Conservation (phyloP, 805 yeast species). For the Sugiyamaella chiloensis region DNA sequence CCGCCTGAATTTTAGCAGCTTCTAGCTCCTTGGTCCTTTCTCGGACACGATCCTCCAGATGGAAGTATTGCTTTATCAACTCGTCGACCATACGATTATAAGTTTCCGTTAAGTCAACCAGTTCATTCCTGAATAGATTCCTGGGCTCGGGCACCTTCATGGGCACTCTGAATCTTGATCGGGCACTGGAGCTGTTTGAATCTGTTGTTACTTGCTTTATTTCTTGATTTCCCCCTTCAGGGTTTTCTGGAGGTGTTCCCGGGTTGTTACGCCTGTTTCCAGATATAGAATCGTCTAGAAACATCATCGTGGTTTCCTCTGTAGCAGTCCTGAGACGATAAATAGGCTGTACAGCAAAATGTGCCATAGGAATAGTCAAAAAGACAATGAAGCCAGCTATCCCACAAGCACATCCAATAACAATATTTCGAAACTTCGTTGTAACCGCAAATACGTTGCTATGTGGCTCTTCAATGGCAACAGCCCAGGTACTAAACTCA, state of each 20-base stretch:
- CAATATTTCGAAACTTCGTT: slow-evolving; percentile 57
- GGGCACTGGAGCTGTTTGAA: not conserved
- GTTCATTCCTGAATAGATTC: slow-evolving; percentile 55
- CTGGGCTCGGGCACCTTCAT: slow-evolving; percentile 16
- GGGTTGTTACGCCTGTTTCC: no score
- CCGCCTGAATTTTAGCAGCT: slow-evolving; percentile 38
- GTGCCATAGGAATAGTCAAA: slow-evolving; percentile 78
- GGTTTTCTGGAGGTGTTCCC: slow-evolving; percentile 1
- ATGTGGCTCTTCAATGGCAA: slow-evolving; percentile 63
- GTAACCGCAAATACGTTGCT: slow-evolving; percentile 61
- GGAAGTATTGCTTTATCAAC: slow-evolving; percentile 75
- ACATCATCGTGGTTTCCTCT: slow-evolving; percentile 47
- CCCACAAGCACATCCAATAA: slow-evolving; percentile 74
- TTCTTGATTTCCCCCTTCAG: not conserved
- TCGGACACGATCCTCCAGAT: slow-evolving; percentile 82
- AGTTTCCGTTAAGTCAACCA: slow-evolving; percentile 82
- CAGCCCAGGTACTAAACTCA: slow-evolving; percentile 59
- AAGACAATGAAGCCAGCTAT: slow-evolving; percentile 71
- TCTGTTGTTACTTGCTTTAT: not conserved
- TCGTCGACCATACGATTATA: slow-evolving; percentile 91
- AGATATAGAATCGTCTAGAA: slow-evolving; percentile 15
- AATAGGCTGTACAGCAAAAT: slow-evolving; percentile 81
- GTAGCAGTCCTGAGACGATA: slow-evolving; percentile 77
- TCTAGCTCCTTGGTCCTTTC: slow-evolving; percentile 86
- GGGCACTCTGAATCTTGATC: slow-evolving; percentile 16